These are phyloP conservation scores for Microcyclospora pomicola DNA, from an alignment of 2,329 filamentous ascomycete genomes.

Conservation along the genomic window DNA sequence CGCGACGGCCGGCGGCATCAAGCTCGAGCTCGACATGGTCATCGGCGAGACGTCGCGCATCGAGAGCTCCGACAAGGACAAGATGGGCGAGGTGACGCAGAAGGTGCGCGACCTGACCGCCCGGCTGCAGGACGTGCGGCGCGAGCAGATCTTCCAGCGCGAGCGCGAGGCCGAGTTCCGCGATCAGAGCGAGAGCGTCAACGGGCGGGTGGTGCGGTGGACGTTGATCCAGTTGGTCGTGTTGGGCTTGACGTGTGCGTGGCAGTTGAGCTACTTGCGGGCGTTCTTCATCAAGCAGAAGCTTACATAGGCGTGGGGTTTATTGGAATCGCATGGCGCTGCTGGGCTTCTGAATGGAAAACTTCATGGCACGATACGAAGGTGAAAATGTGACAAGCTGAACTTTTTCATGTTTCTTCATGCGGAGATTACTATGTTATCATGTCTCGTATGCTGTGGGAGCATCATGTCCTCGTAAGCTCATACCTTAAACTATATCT, in stretches of 20 bases:
- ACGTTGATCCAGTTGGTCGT: slow-evolving; percentile 79
- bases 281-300: slow-evolving; percentile 99
- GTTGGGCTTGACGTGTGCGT: slow-evolving; percentile 77
- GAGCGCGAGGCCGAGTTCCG: slow-evolving; percentile 96
- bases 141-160: slow-evolving; percentile 95
- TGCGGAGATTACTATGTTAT: too few species aligned
- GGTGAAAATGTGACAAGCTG: too few species aligned
- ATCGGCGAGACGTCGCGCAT: slow-evolving; percentile 92
- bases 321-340: too few species aligned
- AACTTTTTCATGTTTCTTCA: too few species aligned
- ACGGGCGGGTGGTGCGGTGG: slow-evolving; percentile 84
- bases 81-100: slow-evolving; percentile 77
- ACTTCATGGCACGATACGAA: too few species aligned
- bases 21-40: slow-evolving; percentile 74
- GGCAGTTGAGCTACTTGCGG: slow-evolving; percentile 90
- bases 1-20: slow-evolving; percentile 60
- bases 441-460: too few species aligned
- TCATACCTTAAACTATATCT: background rate
- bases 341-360: too few species aligned
- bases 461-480: too few species aligned
- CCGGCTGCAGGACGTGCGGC: slow-evolving; percentile 71
- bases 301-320: slow-evolving; percentile 53
- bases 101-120: slow-evolving; percentile 83
- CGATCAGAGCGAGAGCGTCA: slow-evolving; percentile 91
- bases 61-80: slow-evolving; percentile 83